These are phyloP conservation scores for Juncus effusus DNA, from an alignment of 176 grass and related monocot species.

Conservation along the genomic window DNA sequence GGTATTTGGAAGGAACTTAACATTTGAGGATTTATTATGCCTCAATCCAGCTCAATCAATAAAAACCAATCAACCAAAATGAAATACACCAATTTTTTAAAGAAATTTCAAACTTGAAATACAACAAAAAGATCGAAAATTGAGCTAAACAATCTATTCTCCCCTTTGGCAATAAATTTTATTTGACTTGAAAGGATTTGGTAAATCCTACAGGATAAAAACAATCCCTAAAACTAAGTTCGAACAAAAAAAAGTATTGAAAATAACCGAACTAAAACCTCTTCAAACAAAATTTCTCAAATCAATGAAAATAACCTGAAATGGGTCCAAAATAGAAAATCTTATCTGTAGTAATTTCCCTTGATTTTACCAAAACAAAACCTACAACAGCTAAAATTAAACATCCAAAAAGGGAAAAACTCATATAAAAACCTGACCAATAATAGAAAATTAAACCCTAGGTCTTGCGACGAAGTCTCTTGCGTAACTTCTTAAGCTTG, in stretches of 20 bases:
- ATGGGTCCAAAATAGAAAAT: conserved; percentile 1
- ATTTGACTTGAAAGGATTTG: conserved; percentile 3
- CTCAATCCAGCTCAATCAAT: not conserved
- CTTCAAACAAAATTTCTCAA: not conserved
- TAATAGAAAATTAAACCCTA: conserved; percentile 17
- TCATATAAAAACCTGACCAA: conserved; percentile 10
- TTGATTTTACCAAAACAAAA: not conserved
- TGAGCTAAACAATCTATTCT: conserved; percentile 6
- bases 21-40: conserved; percentile 6
- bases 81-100: not conserved
- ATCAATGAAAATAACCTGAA: not conserved
- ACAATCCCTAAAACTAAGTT: not conserved
- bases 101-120: conserved; percentile 5
- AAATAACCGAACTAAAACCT: conserved; percentile 1
- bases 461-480: conserved; percentile 70
- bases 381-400: not conserved
- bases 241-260: not conserved
- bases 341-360: too few relatives aligned
- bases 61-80: not conserved
- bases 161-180: conserved; percentile 13
- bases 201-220: not conserved
- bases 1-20: too few relatives aligned
- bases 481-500: conserved; percentile 80
- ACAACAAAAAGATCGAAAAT: not conserved
- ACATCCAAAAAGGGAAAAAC: not conserved